Evolutionary conservation across 345 rosid species (phyloP), one percentile per base, ranked within the genome.

Genomic region (Geranium rotundifolium): DNA sequence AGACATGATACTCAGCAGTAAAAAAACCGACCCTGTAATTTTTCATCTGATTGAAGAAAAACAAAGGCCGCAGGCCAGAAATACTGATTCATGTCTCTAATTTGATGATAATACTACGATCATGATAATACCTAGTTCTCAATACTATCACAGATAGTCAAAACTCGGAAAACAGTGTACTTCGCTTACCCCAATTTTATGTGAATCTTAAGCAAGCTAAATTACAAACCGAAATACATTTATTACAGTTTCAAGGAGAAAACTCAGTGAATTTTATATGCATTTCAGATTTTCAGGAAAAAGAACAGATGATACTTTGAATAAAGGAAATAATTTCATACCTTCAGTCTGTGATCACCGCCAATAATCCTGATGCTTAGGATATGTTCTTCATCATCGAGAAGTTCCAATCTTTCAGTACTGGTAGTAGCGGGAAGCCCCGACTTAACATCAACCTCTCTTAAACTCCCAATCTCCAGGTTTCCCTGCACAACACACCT

Each of bases 351-450:
- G 60, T 80, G 84, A 77, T 80, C 84, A 41, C 84, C 84, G 13
- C 81, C 84, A 27, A 77, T 58, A 20, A 77, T 77, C 69, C 67
- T 68, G 70, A 80, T 64, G 57, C 80, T 78, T 19, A 80, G 72
- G 58, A 77, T 73, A 54, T 80, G 84, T 64, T 77, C 82, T 39
- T 80, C 69, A 34, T 77, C 82, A 54, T 77, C 80, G 5, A 80
- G 77, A 54, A 72, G 76, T 62, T 80, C 84, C 46, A 80, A 68
- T 52, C 74, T 68, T 69, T 80, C 80, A 0, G 80, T 80, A 31
- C 84, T 80, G 1, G 84, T 80, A 29, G 81, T 80, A 52, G 82
- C 84, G 31, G 84, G 82, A 29, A 80, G 82, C 39, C 84, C 84
- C 8, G 84, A 77, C 67, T 69, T 80, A 19, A 80, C 84, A 69